Percentiles rank a stretch among this genome's conserved stretches.
phyloP scores from a whole-genome alignment of 2,329 filamentous ascomycete species.

The Aspergillus tamarii region DNA sequence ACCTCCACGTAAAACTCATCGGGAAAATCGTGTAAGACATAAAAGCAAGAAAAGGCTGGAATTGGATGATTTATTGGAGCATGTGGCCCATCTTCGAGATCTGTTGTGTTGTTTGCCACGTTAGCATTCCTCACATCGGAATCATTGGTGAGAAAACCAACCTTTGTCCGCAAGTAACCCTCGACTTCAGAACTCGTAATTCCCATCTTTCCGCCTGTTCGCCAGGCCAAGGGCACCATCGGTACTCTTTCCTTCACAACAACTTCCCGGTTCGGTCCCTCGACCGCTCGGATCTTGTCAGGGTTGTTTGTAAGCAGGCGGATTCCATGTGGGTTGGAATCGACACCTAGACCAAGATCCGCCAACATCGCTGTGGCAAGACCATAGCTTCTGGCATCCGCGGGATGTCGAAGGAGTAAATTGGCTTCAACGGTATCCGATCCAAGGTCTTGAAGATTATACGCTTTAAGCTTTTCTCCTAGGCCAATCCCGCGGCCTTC shows the following conservation, averaged over 20 bases:
- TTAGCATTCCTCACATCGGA: slow-evolving; percentile 9
- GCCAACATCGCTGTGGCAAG: slow-evolving; percentile 93
- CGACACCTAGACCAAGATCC: slow-evolving; percentile 73
- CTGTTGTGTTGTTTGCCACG: slow-evolving; percentile 45
- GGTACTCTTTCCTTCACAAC: slow-evolving; percentile 86
- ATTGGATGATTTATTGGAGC: slow-evolving; percentile 45
- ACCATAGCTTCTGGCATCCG: slow-evolving; percentile 92
- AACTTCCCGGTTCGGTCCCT: slow-evolving; percentile 86
- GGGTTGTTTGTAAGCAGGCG: slow-evolving; percentile 93
- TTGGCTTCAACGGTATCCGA: slow-evolving; percentile 99
- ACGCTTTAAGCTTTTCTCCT: slow-evolving; percentile 94
- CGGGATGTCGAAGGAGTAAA: slow-evolving; percentile 83
- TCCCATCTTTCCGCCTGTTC: slow-evolving; percentile 73
- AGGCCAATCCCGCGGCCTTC: slow-evolving; percentile 95
- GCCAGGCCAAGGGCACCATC: slow-evolving; percentile 96
- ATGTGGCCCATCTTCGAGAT: slow-evolving; percentile 89
- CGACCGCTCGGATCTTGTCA: slow-evolving; percentile 92
- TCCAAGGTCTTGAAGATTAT: slow-evolving; percentile 94
- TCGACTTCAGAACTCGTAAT: slow-evolving; percentile 88
- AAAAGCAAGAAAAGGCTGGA: slow-evolving; percentile 4
- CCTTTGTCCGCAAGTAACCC: slow-evolving; percentile 93
- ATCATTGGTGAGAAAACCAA: slow-evolving; percentile 46
- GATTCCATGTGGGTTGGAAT: slow-evolving; percentile 65
- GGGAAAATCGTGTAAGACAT: neutral
- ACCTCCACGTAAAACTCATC: neutral